Percentiles rank a stretch among this genome's conserved stretches.
phyloP scores from a whole-genome alignment of 1,139 yeast genomes.

The Yamadazyma triangularis region DNA sequence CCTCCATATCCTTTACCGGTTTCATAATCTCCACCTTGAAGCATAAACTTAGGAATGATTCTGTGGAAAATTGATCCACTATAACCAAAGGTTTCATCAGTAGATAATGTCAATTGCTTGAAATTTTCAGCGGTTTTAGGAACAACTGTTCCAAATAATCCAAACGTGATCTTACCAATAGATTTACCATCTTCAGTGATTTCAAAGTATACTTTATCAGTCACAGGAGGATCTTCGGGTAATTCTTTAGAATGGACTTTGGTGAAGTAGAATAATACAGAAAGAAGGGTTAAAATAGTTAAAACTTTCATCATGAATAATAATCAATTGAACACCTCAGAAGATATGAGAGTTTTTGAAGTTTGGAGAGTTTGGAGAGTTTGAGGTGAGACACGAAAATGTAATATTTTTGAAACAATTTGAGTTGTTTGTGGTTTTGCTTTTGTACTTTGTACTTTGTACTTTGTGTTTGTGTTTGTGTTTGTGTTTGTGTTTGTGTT shows the following conservation, averaged over 20 bases:
- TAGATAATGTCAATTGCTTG: slow-evolving; percentile 53
- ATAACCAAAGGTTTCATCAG: slow-evolving; percentile 54
- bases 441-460: too few relatives aligned
- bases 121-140: slow-evolving; percentile 60
- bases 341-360: too few relatives aligned
- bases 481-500: too few relatives aligned
- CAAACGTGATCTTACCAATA: slow-evolving; percentile 65
- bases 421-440: too few relatives aligned
- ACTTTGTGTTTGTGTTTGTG: too few relatives aligned
- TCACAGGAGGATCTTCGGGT: slow-evolving; percentile 53
- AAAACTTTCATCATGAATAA: slow-evolving; percentile 24
- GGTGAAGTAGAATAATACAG: slow-evolving; percentile 14
- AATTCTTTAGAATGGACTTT: slow-evolving; percentile 22
- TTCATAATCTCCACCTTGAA: slow-evolving; percentile 62
- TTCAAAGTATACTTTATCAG: slow-evolving; percentile 82
- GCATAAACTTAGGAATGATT: slow-evolving; percentile 54
- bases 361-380: too few relatives aligned
- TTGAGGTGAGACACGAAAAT: too few relatives aligned
- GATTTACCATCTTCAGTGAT: slow-evolving; percentile 73
- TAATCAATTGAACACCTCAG: not conserved
- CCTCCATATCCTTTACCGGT: slow-evolving; percentile 60
- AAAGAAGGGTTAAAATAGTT: slow-evolving; percentile 18
- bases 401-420: too few relatives aligned
- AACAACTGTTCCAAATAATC: slow-evolving; percentile 64
- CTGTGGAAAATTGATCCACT: slow-evolving; percentile 52